Evolutionary conservation across 2,329 filamentous ascomycete genomes (phyloP).

Genomic region (Scytalidium sp.): DNA sequence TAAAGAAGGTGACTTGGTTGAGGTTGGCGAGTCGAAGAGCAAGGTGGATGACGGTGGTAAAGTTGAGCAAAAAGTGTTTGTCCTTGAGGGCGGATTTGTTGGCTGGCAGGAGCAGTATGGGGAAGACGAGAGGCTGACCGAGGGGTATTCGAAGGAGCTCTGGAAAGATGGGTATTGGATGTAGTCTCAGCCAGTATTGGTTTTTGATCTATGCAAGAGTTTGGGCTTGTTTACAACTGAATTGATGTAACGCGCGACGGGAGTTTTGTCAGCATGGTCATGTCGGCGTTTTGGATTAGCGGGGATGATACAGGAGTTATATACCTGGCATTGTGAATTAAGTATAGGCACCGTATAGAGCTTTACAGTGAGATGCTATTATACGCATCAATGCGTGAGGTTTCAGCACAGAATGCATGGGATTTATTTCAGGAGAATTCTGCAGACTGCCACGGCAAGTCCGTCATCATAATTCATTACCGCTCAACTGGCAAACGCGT

Average conservation of each 20-base stretch:
- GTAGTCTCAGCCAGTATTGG: slow-evolving; percentile 1
- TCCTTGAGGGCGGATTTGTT: slow-evolving; percentile 81
- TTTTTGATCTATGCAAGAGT: not conserved
- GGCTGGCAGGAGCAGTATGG: slow-evolving; percentile 88
- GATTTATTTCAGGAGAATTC: too few species aligned
- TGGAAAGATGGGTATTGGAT: slow-evolving; percentile 52
- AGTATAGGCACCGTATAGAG: too few species aligned
- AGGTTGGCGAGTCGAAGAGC: slow-evolving; percentile 25
- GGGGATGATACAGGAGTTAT: not conserved
- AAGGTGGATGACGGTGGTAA: slow-evolving; percentile 21
- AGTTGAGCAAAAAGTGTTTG: slow-evolving; percentile 66
- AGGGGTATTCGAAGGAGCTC: slow-evolving; percentile 79
- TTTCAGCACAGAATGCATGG: too few species aligned
- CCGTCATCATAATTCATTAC: too few species aligned
- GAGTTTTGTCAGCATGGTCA: too few species aligned
- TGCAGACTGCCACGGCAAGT: too few species aligned
- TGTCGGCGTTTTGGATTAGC: not conserved
- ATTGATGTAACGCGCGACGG: too few species aligned
- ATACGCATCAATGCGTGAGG: too few species aligned
- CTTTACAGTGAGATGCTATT: too few species aligned
- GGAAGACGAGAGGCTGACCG: slow-evolving; percentile 74
- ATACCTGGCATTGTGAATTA: not conserved
- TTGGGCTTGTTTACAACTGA: too few species aligned
- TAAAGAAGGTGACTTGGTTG: slow-evolving; percentile 26
- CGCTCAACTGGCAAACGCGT: too few species aligned